Percentiles rank a stretch among this genome's conserved stretches.
Conservation (phyloP, 352 stramenopile species). For the Pythium periplocum region DNA sequence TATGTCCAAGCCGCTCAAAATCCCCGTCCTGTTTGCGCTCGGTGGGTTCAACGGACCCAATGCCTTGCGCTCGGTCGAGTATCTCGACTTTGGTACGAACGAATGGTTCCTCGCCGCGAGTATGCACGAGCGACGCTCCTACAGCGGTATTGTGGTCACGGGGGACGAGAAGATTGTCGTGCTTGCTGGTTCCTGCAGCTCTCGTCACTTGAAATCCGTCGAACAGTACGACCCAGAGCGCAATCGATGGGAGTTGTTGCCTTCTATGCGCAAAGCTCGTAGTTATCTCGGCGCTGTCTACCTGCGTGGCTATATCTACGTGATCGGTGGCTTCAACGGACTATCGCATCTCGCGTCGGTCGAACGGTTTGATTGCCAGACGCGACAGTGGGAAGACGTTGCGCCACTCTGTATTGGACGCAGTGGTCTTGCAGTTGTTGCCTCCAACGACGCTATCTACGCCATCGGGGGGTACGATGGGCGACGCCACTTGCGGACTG, state of each 20-base stretch:
- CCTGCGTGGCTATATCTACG: conserved; percentile 51
- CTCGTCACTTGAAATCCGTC: conserved; percentile 49
- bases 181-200: conserved; percentile 52
- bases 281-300: conserved; percentile 59
- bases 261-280: conserved; percentile 46
- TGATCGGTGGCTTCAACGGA: conserved; percentile 66
- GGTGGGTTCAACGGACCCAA: conserved; percentile 63
- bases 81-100: conserved; percentile 55
- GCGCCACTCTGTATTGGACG: conserved; percentile 41
- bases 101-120: conserved; percentile 46
- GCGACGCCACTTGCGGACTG: conserved; percentile 51
- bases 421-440: conserved; percentile 51
- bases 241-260: conserved; percentile 44
- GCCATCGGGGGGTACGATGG: conserved; percentile 72
- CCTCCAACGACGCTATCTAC: conserved; percentile 40
- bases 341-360: conserved; percentile 48
- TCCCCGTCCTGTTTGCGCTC: conserved; percentile 59
- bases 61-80: conserved; percentile 53
- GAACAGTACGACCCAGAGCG: conserved; percentile 48
- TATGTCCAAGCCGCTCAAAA: conserved; percentile 11
- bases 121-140: conserved; percentile 56
- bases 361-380: conserved; percentile 46
- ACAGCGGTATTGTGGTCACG: conserved; percentile 51
- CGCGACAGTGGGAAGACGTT: conserved; percentile 45
- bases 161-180: conserved; percentile 48